A percentile compares a stretch with the other conserved stretches of the same genome.
These are phyloP conservation scores for Populus tomentosa DNA, from an alignment of 441 rosid species.

Conservation along the genomic window DNA sequence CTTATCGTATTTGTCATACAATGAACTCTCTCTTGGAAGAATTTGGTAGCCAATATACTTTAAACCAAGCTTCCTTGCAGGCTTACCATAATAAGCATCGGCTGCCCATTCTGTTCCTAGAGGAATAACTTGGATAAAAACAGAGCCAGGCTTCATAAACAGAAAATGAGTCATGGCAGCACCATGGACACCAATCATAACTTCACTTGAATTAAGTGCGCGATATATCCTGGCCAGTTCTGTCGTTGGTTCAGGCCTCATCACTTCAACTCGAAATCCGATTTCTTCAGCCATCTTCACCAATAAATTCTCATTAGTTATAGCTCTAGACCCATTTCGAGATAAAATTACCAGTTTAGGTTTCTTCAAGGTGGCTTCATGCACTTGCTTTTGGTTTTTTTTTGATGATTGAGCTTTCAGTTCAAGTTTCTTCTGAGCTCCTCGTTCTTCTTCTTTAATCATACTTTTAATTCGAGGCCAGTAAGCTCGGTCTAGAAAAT, in stretches of 20 bases:
- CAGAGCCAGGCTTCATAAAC: constrained; percentile 68
- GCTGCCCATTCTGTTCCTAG: constrained; percentile 96
- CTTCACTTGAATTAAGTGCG: constrained; percentile 69
- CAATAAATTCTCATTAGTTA: constrained; percentile 57
- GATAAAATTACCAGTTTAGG: constrained; percentile 70
- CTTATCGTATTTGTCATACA: constrained; percentile 49
- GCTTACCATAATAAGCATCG: constrained; percentile 82
- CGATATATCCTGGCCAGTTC: constrained; percentile 75
- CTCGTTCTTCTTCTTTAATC: constrained; percentile 46
- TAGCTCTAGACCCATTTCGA: constrained; percentile 65
- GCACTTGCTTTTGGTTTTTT: constrained; percentile 4
- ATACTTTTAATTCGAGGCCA: constrained; percentile 54
- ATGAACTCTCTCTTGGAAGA: constrained; percentile 65
- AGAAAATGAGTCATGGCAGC: constrained; percentile 97
- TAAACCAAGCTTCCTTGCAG: constrained; percentile 85
- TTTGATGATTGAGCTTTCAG: constrained; percentile 15
- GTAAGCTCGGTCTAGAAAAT: constrained; percentile 63
- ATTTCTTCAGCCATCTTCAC: constrained; percentile 60
- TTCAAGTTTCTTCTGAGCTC: constrained; percentile 23
- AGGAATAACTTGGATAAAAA: constrained; percentile 81
- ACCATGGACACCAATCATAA: constrained; percentile 92
- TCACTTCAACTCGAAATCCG: constrained; percentile 59
- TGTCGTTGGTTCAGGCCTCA: constrained; percentile 52
- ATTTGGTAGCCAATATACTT: constrained; percentile 64
- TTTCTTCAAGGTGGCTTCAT: constrained; percentile 20